A percentile compares a stretch with the other conserved stretches of the same genome.
Conservation (phyloP, 768 basidiomycete species). For the Boletus barrowsii region DNA sequence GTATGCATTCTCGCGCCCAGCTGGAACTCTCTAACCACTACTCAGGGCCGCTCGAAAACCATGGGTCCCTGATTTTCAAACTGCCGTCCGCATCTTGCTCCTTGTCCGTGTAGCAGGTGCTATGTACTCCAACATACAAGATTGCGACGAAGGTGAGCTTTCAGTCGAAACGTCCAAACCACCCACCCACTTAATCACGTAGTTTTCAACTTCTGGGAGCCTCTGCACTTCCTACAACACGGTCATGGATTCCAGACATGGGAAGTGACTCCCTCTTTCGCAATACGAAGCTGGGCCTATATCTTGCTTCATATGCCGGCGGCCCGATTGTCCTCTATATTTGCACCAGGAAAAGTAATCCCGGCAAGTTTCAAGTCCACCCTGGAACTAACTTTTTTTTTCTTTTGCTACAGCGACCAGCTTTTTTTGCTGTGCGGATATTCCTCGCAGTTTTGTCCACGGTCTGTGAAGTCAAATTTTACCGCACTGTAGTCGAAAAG, state of each 20-base stretch:
- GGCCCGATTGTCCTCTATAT: constrained; percentile 54
- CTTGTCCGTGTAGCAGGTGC: constrained; percentile 78
- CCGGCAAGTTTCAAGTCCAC: background rate
- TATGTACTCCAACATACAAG: constrained; percentile 93
- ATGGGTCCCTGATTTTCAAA: constrained; percentile 81
- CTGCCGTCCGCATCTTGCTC: constrained; percentile 80
- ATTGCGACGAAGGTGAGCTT: constrained; percentile 90
- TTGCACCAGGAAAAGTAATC: constrained; percentile 71
- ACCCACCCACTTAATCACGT: background rate
- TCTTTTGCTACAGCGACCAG: constrained; percentile 55
- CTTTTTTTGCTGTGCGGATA: constrained; percentile 88
- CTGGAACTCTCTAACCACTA: constrained; percentile 7
- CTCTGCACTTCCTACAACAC: constrained; percentile 84
- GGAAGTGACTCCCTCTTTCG: constrained; percentile 89
- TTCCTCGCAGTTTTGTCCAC: constrained; percentile 70
- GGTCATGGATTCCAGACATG: constrained; percentile 96
- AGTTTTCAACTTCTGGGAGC: constrained; percentile 99
- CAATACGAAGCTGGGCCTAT: constrained; percentile 96
- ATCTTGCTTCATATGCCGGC: constrained; percentile 76
- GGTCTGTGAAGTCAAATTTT: constrained; percentile 78
- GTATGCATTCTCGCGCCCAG: constrained; percentile 32
- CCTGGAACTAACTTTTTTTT: constrained; percentile 11
- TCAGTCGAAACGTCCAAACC: background rate
- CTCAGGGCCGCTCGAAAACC: constrained; percentile 66
- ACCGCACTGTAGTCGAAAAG: constrained; percentile 72